Conservation (phyloP, 2,329 filamentous ascomycete genomes). For the Fusarium sp. region DNA sequence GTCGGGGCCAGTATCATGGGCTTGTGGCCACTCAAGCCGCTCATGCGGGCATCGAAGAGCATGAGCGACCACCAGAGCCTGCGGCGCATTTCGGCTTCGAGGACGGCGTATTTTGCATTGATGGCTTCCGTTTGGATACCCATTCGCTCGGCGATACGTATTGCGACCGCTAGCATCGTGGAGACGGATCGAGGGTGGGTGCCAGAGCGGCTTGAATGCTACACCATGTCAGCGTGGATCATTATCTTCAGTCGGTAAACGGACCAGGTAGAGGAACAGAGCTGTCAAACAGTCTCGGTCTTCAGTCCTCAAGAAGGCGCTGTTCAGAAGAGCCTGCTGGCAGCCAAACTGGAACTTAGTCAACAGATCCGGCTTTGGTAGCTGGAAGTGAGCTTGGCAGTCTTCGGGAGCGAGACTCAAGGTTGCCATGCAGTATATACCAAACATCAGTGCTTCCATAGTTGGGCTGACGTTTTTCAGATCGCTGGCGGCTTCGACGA, state of each 20-base stretch:
- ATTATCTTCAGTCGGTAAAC: slow-evolving; percentile 18
- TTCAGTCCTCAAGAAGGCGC: slow-evolving; percentile 60
- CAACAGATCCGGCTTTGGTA: slow-evolving; percentile 55
- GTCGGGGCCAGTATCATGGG: slow-evolving; percentile 46
- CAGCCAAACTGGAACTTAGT: slow-evolving; percentile 60
- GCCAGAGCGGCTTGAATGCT: slow-evolving; percentile 60
- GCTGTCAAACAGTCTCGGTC: slow-evolving; percentile 68
- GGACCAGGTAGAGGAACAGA: slow-evolving; percentile 67
- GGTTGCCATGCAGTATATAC: slow-evolving; percentile 60
- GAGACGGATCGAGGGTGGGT: slow-evolving; percentile 64
- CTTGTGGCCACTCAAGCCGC: slow-evolving; percentile 60
- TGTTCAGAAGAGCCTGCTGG: slow-evolving; percentile 65
- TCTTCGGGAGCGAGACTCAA: slow-evolving; percentile 57
- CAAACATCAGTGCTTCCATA: slow-evolving; percentile 68
- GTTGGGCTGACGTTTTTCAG: slow-evolving; percentile 51
- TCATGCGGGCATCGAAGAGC: slow-evolving; percentile 67
- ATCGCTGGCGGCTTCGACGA: slow-evolving; percentile 63
- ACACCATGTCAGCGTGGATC: not conserved
- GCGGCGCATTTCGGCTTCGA: slow-evolving; percentile 70
- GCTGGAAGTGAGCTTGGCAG: slow-evolving; percentile 56
- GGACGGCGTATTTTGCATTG: slow-evolving; percentile 41
- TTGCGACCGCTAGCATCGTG: slow-evolving; percentile 63
- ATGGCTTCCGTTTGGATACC: slow-evolving; percentile 63
- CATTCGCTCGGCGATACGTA: slow-evolving; percentile 69
- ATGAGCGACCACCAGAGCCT: slow-evolving; percentile 72